A percentile compares a stretch with the other conserved stretches of the same genome.
phyloP scores from a whole-genome alignment of 1,284 basidiomycete species.

The Ustilago nuda region DNA sequence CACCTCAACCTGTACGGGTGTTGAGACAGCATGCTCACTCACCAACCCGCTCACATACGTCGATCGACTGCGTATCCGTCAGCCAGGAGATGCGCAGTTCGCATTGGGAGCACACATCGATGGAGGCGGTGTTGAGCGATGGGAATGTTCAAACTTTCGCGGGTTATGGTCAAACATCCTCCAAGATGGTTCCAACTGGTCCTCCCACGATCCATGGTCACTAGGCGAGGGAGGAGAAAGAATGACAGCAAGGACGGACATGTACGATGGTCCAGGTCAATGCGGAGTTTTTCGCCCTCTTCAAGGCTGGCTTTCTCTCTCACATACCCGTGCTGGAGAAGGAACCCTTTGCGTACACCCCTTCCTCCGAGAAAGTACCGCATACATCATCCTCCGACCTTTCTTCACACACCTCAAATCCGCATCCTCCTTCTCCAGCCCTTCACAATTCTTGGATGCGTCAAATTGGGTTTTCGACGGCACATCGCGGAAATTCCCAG shows the following conservation, averaged over 20 bases:
- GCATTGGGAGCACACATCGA: constrained; percentile 81
- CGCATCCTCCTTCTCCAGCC: background rate
- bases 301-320: constrained; percentile 78
- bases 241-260: constrained; percentile 51
- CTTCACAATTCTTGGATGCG: constrained; percentile 23
- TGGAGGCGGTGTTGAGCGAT: constrained; percentile 80
- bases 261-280: constrained; percentile 70
- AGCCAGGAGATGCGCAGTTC: constrained; percentile 79
- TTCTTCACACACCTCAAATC: constrained; percentile 75
- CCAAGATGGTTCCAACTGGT: constrained; percentile 71
- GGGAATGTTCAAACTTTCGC: constrained; percentile 80
- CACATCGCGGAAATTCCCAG: constrained; percentile 76
- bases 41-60: constrained; percentile 78
- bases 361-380: constrained; percentile 78
- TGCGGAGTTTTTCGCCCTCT: constrained; percentile 82
- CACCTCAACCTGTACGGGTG: background rate
- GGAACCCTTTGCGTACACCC: constrained; percentile 85
- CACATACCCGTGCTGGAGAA: constrained; percentile 75
- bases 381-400: constrained; percentile 80
- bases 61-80: constrained; percentile 80
- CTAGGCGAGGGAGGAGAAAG: constrained; percentile 42
- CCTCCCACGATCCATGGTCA: constrained; percentile 72
- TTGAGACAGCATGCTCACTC: constrained; percentile 72
- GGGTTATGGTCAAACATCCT: constrained; percentile 75
- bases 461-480: constrained; percentile 73